Evolutionary conservation across 176 grass and related monocot genomes (phyloP).

Genomic region (Eragrostis curvula): DNA sequence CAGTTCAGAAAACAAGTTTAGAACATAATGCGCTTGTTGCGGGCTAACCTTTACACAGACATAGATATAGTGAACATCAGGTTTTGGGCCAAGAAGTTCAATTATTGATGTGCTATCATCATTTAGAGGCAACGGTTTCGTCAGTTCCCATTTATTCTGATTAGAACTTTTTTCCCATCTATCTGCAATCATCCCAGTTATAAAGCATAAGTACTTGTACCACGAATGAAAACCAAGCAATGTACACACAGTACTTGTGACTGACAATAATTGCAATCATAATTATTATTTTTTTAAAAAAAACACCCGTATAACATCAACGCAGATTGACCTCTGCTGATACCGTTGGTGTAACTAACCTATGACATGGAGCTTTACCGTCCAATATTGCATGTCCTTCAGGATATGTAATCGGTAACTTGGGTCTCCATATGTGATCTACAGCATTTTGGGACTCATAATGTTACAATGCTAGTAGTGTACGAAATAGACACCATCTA

Average conservation of each 20-base stretch:
- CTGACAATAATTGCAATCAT: not conserved
- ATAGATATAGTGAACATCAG: slow-evolving; percentile 95
- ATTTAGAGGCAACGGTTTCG: slow-evolving; percentile 75
- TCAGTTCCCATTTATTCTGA: slow-evolving; percentile 69
- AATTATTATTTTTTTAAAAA: too few relatives aligned
- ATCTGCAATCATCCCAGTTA: slow-evolving; percentile 46
- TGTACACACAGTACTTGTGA: not conserved
- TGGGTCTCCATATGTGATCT: slow-evolving; percentile 99
- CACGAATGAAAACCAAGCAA: not conserved
- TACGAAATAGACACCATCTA: not conserved
- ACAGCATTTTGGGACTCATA: slow-evolving; percentile 31
- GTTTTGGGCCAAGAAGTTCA: slow-evolving; percentile 70
- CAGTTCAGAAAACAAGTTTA: slow-evolving; percentile 4
- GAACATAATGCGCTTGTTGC: not conserved
- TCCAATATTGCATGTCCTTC: slow-evolving; percentile 71
- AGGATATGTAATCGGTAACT: slow-evolving; percentile 77
- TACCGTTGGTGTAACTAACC: slow-evolving; percentile 64
- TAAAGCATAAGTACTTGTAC: slow-evolving; percentile 12
- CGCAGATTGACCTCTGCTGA: not conserved
- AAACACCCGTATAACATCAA: too few relatives aligned
- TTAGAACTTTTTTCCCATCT: slow-evolving; percentile 65
- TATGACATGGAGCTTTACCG: slow-evolving; percentile 85
- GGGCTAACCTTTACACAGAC: slow-evolving; percentile 79
- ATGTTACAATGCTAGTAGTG: slow-evolving; percentile 24
- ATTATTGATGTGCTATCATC: slow-evolving; percentile 53